Conservation (phyloP, 75 land plant species). For the Chamaecyparis obtusa region DNA sequence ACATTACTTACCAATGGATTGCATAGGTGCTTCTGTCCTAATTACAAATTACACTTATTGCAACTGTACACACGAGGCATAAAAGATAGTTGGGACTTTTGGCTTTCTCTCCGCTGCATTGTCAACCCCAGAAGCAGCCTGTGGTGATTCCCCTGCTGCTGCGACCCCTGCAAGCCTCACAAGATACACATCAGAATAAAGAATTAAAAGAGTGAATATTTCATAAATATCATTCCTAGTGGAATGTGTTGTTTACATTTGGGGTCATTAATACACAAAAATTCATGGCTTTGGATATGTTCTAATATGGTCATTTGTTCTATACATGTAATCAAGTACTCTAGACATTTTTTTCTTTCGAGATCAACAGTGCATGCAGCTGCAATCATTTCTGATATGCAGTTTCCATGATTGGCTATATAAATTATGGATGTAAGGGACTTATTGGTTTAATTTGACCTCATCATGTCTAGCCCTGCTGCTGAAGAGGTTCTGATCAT, state of each 20-base stretch:
- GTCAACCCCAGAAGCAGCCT: constrained; percentile 15
- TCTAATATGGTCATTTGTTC: neutral
- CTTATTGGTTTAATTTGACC: neutral
- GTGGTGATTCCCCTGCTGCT: constrained; percentile 17
- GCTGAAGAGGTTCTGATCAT: neutral
- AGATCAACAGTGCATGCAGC: neutral
- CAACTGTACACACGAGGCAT: constrained; percentile 75
- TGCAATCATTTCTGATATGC: neutral
- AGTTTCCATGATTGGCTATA: neutral
- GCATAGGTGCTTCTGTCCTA: neutral
- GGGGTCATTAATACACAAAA: neutral
- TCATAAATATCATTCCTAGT: neutral
- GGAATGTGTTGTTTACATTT: neutral
- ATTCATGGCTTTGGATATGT: neutral
- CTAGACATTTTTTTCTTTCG: neutral
- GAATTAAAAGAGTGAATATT: neutral
- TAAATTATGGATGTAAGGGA: neutral
- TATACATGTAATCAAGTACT: neutral
- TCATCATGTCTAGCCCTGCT: neutral
- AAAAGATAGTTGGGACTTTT: constrained; percentile 64
- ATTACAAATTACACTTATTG: neutral
- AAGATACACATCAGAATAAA: neutral
- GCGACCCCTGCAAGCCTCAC: neutral
- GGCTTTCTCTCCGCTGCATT: constrained; percentile 36
- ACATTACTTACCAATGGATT: neutral